Conservation (phyloP, 225 moss, liverwort and hornwort species). For the Pseudoscleropodium purum region DNA sequence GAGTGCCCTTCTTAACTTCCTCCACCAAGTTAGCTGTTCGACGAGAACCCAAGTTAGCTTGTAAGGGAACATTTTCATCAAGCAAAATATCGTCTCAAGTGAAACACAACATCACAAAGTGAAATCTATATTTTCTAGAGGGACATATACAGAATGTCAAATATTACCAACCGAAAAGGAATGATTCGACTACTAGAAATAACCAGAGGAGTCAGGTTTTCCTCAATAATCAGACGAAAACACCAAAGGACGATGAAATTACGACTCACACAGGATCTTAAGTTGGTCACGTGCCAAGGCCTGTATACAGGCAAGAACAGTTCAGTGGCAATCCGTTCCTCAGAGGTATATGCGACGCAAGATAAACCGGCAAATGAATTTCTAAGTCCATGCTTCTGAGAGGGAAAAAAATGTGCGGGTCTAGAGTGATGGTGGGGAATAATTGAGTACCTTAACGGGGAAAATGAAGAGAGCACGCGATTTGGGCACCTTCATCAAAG, state of each 20-base stretch:
- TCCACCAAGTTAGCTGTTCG: conserved; percentile 38
- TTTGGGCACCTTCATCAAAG: conserved; percentile 48
- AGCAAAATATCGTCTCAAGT: background rate
- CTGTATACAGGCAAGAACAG: conserved; percentile 11
- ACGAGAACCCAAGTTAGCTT: background rate
- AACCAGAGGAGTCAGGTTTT: background rate
- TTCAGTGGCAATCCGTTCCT: background rate
- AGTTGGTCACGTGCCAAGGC: conserved; percentile 58
- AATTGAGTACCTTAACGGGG: conserved; percentile 34
- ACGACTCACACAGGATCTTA: conserved; percentile 44
- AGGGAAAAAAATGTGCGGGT: background rate
- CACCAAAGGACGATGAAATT: background rate
- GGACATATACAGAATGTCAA: background rate
- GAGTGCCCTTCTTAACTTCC: conserved; percentile 42
- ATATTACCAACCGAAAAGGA: background rate
- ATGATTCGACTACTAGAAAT: background rate
- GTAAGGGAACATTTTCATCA: background rate
- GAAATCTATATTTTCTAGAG: background rate
- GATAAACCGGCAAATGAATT: background rate
- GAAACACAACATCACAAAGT: background rate
- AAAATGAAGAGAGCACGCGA: conserved; percentile 55
- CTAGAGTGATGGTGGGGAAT: background rate
- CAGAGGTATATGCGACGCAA: background rate
- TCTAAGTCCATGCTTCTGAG: background rate
- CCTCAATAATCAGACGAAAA: background rate